These are phyloP conservation scores for Calophaca sinica DNA, from an alignment of 306 rosid genomes.

Conservation along the genomic window DNA sequence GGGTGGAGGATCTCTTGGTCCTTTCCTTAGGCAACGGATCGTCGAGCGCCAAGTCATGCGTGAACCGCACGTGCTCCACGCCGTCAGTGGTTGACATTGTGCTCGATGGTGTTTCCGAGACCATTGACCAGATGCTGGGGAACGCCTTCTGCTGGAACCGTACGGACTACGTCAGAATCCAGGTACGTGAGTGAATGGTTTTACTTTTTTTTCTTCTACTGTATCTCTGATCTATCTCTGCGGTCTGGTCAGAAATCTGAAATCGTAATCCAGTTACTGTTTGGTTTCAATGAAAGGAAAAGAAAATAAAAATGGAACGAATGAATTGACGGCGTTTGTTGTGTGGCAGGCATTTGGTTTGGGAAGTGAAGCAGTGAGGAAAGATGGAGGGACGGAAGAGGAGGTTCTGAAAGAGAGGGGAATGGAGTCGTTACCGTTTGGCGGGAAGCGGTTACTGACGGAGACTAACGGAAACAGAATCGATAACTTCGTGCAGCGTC, in stretches of 20 bases:
- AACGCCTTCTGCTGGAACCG: constrained; percentile 96
- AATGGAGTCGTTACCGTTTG: constrained; percentile 91
- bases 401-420: constrained; percentile 77
- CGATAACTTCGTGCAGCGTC: constrained; percentile 75
- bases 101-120: constrained; percentile 89
- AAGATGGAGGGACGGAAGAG: constrained; percentile 45
- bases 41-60: constrained; percentile 48
- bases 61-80: constrained; percentile 61
- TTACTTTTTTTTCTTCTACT: neutral
- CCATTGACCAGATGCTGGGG: constrained; percentile 93
- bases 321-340: constrained; percentile 36
- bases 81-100: constrained; percentile 83
- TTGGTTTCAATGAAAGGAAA: constrained; percentile 46
- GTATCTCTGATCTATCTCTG: constrained; percentile 34
- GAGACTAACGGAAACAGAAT: constrained; percentile 94
- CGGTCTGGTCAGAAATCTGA: constrained; percentile 20
- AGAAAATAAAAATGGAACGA: neutral
- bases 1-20: constrained; percentile 85
- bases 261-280: constrained; percentile 40
- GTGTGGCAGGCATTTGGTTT: constrained; percentile 71
- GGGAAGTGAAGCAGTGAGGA: constrained; percentile 50
- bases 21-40: constrained; percentile 86
- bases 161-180: constrained; percentile 86
- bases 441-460: constrained; percentile 97
- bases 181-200: constrained; percentile 55